These are phyloP conservation scores for Phytophthora tentaculata DNA, from an alignment of 352 stramenopile genomes.

Conservation along the genomic window DNA sequence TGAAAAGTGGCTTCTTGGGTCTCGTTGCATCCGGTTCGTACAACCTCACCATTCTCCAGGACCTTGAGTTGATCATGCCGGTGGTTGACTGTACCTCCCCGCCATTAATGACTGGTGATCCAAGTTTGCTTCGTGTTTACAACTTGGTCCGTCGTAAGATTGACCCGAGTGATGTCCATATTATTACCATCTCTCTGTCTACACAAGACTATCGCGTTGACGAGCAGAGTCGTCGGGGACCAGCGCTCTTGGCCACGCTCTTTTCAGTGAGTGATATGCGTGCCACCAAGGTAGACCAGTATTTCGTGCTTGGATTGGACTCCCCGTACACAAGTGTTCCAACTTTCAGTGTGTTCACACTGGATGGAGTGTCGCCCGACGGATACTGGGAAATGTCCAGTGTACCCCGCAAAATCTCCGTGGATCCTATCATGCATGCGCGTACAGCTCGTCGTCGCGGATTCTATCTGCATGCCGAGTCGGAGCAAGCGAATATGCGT, in stretches of 20 bases:
- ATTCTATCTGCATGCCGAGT: slow-evolving; percentile 43
- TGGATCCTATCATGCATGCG: slow-evolving; percentile 28
- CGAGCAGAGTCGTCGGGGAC: slow-evolving; percentile 22
- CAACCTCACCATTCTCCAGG: slow-evolving; percentile 39
- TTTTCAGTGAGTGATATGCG: slow-evolving; percentile 40
- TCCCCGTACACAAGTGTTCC: slow-evolving; percentile 33
- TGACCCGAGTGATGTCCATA: slow-evolving; percentile 26
- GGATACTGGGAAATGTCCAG: slow-evolving; percentile 33
- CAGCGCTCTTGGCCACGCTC: slow-evolving; percentile 29
- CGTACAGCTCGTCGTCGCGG: slow-evolving; percentile 40
- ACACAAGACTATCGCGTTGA: slow-evolving; percentile 34
- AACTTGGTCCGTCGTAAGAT: slow-evolving; percentile 33
- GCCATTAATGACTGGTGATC: slow-evolving; percentile 24
- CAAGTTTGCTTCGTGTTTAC: slow-evolving; percentile 31
- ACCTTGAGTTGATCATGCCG: slow-evolving; percentile 32
- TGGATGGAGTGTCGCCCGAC: slow-evolving; percentile 19
- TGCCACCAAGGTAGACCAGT: slow-evolving; percentile 20
- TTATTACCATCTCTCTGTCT: slow-evolving; percentile 27
- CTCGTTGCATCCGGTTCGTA: slow-evolving; percentile 34
- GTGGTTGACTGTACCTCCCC: slow-evolving; percentile 36
- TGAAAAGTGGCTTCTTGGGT: slow-evolving; percentile 23
- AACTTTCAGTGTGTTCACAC: slow-evolving; percentile 18
- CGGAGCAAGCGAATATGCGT: slow-evolving; percentile 46
- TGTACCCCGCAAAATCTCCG: slow-evolving; percentile 12
- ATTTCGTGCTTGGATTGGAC: slow-evolving; percentile 32